Base-by-base conservation (phyloP, 345 rosid species). In the Salix dunnii region DNA sequence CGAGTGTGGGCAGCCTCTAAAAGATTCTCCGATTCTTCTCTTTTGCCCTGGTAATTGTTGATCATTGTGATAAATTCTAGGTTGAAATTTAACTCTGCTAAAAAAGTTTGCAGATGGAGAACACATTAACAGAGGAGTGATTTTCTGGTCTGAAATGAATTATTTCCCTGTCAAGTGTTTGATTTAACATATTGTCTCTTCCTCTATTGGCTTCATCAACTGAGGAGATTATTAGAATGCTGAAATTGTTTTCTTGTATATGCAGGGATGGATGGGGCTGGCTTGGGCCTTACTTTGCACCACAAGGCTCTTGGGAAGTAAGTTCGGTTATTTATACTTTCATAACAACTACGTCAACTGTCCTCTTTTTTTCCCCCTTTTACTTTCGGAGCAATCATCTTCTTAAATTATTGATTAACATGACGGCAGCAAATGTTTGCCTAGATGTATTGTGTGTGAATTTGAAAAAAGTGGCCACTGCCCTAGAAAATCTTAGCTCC, bases 281-380 rank as follows among this genome's bases (percentile, higher is more conserved):
- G 98, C 72, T 84, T 87, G 82, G 96, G 96, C 70, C 91, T 92
- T 48, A 84, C 86, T 79, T 88, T 91, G 87, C 96, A 92, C 78
- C 92, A 91, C 69, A 88, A 85, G 80, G 83, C 96, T 77, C 92
- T 92, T 61, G 96, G 97, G 77, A 91, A 79, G 96, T 92, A 87
- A 81, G 94, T 83, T 78, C 43, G 43, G 46, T 48, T 27, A 5
- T 36, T 21, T 66, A 7, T 74, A 65, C 63, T 25, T 69, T 4
- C 20, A 23, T 55, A 16, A 13, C 46, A 58, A 61, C 4, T 71
- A 36, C n/a, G 38, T 35, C 11, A 28, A 6, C 20, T 36, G 4
- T 21, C 21, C 10, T n/a, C 10, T n/a, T 28, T 18, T 27, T 49
- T 5, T 67, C 16, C 21, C 42, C 10, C 18, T 46, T 46, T 12